These are phyloP conservation scores for Starmera stellimalicola DNA, from an alignment of 1,139 yeast species.

Conservation along the genomic window DNA sequence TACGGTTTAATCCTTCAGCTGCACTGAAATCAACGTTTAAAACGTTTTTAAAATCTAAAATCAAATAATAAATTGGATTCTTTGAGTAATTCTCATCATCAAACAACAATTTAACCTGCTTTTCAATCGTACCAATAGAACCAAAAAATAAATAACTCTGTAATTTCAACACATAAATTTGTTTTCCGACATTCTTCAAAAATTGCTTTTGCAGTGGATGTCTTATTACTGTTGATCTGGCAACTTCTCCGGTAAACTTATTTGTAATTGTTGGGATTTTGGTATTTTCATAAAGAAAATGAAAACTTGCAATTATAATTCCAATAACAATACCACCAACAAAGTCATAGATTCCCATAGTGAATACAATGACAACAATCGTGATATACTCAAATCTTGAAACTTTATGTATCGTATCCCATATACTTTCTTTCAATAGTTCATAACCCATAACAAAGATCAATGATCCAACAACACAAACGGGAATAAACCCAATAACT, in stretches of 20 bases:
- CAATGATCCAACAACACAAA: constrained; percentile 89
- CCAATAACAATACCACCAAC: constrained; percentile 91
- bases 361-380: constrained; percentile 70
- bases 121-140: constrained; percentile 86
- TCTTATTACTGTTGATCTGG: constrained; percentile 86
- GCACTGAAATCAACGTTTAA: constrained; percentile 85
- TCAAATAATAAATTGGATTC: constrained; percentile 52
- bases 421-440: constrained; percentile 72
- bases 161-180: constrained; percentile 77
- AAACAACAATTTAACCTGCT: constrained; percentile 56
- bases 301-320: constrained; percentile 80
- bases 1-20: constrained; percentile 89
- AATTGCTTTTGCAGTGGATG: constrained; percentile 88
- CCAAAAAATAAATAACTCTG: constrained; percentile 92
- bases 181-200: constrained; percentile 78
- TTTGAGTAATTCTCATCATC: constrained; percentile 38
- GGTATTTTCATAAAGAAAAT: constrained; percentile 87
- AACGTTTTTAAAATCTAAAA: constrained; percentile 79
- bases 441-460: constrained; percentile 89
- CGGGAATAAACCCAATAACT: constrained; percentile 89
- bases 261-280: constrained; percentile 76
- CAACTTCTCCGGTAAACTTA: constrained; percentile 78
- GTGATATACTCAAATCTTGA: constrained; percentile 75
- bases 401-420: constrained; percentile 76
- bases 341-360: constrained; percentile 95